phyloP scores from a whole-genome alignment of 1,284 basidiomycete species.

The Papiliotrema terrestris region DNA sequence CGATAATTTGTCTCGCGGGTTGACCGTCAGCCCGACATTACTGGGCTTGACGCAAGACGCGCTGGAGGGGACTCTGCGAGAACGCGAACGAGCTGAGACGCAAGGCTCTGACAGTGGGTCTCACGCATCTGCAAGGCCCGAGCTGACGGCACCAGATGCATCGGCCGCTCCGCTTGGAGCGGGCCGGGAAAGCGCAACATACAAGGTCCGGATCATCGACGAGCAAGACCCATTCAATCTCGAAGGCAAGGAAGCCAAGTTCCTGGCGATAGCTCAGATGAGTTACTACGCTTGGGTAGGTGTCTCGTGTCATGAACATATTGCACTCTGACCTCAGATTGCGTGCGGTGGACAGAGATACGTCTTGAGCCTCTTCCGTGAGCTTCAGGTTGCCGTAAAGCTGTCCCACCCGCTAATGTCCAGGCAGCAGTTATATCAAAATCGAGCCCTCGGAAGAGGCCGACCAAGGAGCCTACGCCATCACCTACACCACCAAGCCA shows the following conservation, averaged over 20 bases:
- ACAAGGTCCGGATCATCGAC: slow-evolving; percentile 67
- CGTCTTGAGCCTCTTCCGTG: slow-evolving; percentile 67
- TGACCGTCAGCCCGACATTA: slow-evolving; percentile 77
- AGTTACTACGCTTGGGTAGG: slow-evolving; percentile 52
- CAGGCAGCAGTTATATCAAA: slow-evolving; percentile 64
- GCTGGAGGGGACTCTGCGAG: slow-evolving; percentile 54
- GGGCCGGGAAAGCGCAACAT: slow-evolving; percentile 13
- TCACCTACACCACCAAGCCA: slow-evolving; percentile 15
- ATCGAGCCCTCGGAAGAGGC: slow-evolving; percentile 53
- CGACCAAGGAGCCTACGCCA: slow-evolving; percentile 7
- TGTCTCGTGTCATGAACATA: neutral
- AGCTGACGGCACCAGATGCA: neutral
- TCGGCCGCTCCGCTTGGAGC: slow-evolving; percentile 9
- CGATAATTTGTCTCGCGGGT: slow-evolving; percentile 66
- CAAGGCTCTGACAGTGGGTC: neutral
- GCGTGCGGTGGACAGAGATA: slow-evolving; percentile 70
- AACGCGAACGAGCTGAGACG: slow-evolving; percentile 45
- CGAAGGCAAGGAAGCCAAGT: slow-evolving; percentile 21
- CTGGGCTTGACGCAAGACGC: slow-evolving; percentile 81
- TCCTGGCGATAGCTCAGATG: slow-evolving; percentile 52
- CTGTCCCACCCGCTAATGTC: neutral
- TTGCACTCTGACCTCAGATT: slow-evolving; percentile 62
- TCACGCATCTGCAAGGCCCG: neutral
- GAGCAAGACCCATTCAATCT: slow-evolving; percentile 69
- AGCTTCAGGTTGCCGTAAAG: too few relatives aligned